Base-by-base conservation (phyloP, 768 basidiomycete species). In the Tulasnella sp. region DNA sequence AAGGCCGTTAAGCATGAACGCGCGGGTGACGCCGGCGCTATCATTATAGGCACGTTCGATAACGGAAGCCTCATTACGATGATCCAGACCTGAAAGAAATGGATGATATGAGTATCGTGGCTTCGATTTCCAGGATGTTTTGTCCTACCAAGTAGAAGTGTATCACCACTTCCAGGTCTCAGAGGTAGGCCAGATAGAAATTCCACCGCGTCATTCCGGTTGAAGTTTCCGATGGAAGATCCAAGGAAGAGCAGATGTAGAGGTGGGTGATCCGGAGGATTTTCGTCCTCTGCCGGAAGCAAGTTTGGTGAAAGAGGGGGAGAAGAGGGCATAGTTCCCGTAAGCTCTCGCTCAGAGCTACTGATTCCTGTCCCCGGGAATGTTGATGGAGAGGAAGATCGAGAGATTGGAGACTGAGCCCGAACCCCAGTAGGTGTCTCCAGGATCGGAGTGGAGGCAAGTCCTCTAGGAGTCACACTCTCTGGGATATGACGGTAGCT, bases 31-130 rank as follows among this genome's bases (percentile, higher is more conserved):
- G 3, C 84, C 88, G 53, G 75, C 72, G 4, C 70, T 68, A 58
- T 95, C 91, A 58, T 93, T 82, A 66, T 96, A 96, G 0, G 92
- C 92, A 16, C 69, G 63, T 62, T 92, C 86, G 49, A 98, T 83
- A 55, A 74, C 68, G n/a, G 66, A 62, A 49, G 72, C 71, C 32
- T 74, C 74, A 57, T 85, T 82, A 61, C 82, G 76, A 50, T 89
- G 87, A 64, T 98, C 93, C 37, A 98, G 67, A n/a, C 92, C 47
- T 48, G 22, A 6, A 6, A 8, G 9, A 29, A 28, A 8, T 42
- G n/a, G 27, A n/a, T 20, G 20, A 19, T 25, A 16, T 45, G 16
- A 45, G 8, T 25, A 20, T 45, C 43, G 25, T 19, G 8, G 20
- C 9, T 16, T 8, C 24, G 24, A 12, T 16, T 8, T 12, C 92